Evolutionary conservation across 1,139 yeast species (phyloP).

Genomic region (Blastobotrys buckinghamii): DNA sequence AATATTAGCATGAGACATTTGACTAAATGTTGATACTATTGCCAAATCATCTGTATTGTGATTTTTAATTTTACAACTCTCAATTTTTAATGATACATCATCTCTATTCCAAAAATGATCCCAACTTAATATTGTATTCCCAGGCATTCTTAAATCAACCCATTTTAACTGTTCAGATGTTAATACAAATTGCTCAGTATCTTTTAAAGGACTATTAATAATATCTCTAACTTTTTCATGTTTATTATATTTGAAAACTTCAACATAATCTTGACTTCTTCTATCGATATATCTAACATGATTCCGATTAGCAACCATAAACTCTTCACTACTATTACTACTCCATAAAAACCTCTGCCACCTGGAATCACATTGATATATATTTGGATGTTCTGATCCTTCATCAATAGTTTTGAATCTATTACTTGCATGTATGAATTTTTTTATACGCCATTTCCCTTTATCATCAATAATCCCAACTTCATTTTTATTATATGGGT

Average conservation of each 20-base stretch:
- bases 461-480: slow-evolving; percentile 17
- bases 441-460: slow-evolving; percentile 19
- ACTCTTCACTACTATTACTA: slow-evolving; percentile 9
- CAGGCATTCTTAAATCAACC: slow-evolving; percentile 24
- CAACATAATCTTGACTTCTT: slow-evolving; percentile 8
- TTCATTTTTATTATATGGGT: slow-evolving; percentile 18
- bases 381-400: slow-evolving; percentile 9
- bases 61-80: slow-evolving; percentile 25
- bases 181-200: slow-evolving; percentile 23
- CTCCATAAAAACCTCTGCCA: slow-evolving; percentile 21
- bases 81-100: slow-evolving; percentile 51
- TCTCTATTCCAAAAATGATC: slow-evolving; percentile 53
- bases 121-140: slow-evolving; percentile 53
- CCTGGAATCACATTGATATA: slow-evolving; percentile 12
- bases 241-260: slow-evolving; percentile 4
- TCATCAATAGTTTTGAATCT: slow-evolving; percentile 1
- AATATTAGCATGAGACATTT: slow-evolving; percentile 38
- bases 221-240: slow-evolving; percentile 17
- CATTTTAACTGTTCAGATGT: slow-evolving; percentile 25
- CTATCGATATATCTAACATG: slow-evolving; percentile 17
- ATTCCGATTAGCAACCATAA: slow-evolving; percentile 20
- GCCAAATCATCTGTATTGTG: slow-evolving; percentile 22
- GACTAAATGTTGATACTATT: slow-evolving; percentile 41
- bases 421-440: not conserved
- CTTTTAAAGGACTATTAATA: slow-evolving; percentile 13